Evolutionary conservation across 257 asterid species (phyloP), one percentile per base, ranked within the genome.

Genomic region (Plectranthus barbatus): DNA sequence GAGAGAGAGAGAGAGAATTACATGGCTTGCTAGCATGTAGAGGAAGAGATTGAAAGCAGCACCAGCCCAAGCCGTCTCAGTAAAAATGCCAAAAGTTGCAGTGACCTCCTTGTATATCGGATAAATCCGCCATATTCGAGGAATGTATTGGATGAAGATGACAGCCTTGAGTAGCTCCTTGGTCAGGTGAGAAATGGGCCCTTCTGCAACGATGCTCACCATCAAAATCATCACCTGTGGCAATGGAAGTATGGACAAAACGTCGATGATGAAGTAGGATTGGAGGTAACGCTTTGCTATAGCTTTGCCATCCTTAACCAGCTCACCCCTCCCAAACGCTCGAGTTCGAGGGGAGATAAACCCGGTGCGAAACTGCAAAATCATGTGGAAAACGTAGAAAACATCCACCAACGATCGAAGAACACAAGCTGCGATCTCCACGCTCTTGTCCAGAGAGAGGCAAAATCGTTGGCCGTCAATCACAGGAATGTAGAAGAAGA

Each of bases 11-110:
- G 14, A 14, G 23, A 31, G 21, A 34, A 81, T 52, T 76, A 86
- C 91, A 66, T 86, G 82, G 66, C 95, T 84, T 40, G 91, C 91
- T 36, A 83, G 79, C 81, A 81, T 82, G 76, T 81, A 86, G 46
- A 77, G 84, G 21, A 84, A 58, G 68, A 86, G 88, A 72, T 84
- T 86, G 70, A 80, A 76, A 59, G 77, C 88, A 65, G 95, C 91
- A 59, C 85, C 95, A 29, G 85, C 83, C 91, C 95, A 86, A 2
- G 91, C 75, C 0, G 84, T 84, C 61, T 80, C 84, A 20, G 86
- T 74, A 56, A 83, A 80, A 13, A 80, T 50, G 71, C 95, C 91
- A 4, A 89, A 75, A 15, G 80, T 80, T 50, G 76, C 56, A 41
- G 81, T 86, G 31, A 84, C 83, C 62, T 84, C 87, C 64, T 60